Evolutionary conservation across 495 filamentous ascomycete species (phyloP), one percentile per base, ranked within the genome.

Genomic region (Daldinia bambusicola): DNA sequence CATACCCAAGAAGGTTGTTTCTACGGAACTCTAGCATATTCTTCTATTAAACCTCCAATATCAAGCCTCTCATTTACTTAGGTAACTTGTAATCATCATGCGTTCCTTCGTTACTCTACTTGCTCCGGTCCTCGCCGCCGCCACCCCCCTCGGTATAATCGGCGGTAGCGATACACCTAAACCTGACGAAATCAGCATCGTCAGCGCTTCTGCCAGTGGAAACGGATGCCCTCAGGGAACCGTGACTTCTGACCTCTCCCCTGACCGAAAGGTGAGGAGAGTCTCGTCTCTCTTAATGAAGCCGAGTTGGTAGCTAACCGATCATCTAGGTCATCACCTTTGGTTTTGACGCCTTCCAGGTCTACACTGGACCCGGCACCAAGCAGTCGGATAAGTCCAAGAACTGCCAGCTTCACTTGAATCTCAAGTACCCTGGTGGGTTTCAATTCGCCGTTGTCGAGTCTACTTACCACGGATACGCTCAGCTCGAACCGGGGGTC

Each of bases 341-440:
- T 69, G 85, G 84, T 63, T 87, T 87, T 66, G 84, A 87, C 72
- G 68, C 74, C 51, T 86, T 87, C 82, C 85, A 86, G 76, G 84
- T 83, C 67, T 87, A 85, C 77, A 86, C 85, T 74, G 85, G 84
- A 14, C 84, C 84, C 36, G 78, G 78, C 66, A 81, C 76, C 60
- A 62, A 16, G 70, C 65, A 61, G 5, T 59, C 76, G 12, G 78
- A 79, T 67, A 77, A 76, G 75, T 80, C 79, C 80, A 88, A 88
- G 85, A 86, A 87, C 82, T 89, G 87, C 84, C 84, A 87, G 78
- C 77, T 89, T 53, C 84, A 88, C 75, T 62, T 89, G 73, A 82
- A 79, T 75, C 81, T 89, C 63, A 81, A 84, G 76, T 88, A 87
- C 78, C 86, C 86, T 40, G 81, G 80, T 50, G 86, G 86, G 57